Evolutionary conservation across 257 asterid genomes (phyloP).

Genomic region (Penstemon davidsonii): DNA sequence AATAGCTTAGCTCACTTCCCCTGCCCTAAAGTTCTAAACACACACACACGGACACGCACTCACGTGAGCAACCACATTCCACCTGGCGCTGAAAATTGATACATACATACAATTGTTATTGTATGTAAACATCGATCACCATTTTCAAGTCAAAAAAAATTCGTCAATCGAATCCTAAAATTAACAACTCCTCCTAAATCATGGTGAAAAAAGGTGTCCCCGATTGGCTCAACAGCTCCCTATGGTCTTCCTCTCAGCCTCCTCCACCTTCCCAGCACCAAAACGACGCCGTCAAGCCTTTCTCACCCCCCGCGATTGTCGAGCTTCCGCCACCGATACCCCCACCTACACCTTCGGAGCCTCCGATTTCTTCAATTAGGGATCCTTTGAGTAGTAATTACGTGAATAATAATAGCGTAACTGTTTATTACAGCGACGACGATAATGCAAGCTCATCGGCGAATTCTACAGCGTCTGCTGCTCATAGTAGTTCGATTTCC

Average conservation of each 20-base stretch:
- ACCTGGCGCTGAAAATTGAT: too few species aligned
- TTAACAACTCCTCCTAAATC: constrained; percentile 1
- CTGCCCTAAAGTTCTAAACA: neutral
- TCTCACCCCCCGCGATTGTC: constrained; percentile 29
- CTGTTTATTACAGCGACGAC: constrained; percentile 42
- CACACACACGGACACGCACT: neutral
- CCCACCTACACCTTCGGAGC: constrained; percentile 39
- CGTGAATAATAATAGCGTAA: constrained; percentile 28
- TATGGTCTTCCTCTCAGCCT: constrained; percentile 63
- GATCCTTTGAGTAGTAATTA: constrained; percentile 55
- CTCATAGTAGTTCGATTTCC: constrained; percentile 32
- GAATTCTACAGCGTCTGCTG: constrained; percentile 36
- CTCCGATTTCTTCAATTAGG: constrained; percentile 41
- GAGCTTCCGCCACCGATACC: constrained; percentile 41
- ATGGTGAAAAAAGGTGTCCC: constrained; percentile 55
- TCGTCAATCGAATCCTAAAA: neutral
- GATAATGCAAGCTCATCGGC: constrained; percentile 48
- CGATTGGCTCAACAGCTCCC: constrained; percentile 82
- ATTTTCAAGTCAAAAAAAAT: neutral
- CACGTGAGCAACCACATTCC: too few species aligned
- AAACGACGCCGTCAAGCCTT: constrained; percentile 24
- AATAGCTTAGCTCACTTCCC: neutral
- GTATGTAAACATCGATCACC: neutral
- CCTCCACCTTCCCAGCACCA: constrained; percentile 28
- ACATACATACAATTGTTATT: too few species aligned